Conservation (phyloP, 805 yeast species). For the Metschnikowia colocasiae region DNA sequence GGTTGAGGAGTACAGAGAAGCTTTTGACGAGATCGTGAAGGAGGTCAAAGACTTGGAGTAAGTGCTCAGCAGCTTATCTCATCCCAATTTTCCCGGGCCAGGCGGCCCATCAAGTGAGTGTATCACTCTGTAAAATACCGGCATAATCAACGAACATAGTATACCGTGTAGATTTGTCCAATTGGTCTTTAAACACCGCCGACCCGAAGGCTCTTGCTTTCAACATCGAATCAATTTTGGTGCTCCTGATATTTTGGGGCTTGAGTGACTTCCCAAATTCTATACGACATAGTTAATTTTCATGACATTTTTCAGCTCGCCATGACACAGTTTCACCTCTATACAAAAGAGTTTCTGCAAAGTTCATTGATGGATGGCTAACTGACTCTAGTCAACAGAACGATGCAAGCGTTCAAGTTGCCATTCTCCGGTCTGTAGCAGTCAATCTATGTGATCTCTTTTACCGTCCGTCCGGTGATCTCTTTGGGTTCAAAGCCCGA, state of each 20-base stretch:
- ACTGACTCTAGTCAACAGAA: no score
- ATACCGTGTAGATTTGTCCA: background rate
- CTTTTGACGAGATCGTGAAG: slow-evolving; percentile 89
- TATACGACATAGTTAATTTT: background rate
- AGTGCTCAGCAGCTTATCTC: slow-evolving; percentile 1
- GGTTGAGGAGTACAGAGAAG: slow-evolving; percentile 84
- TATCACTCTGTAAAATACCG: slow-evolving; percentile 12
- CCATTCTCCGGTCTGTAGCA: background rate
- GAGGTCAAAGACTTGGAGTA: slow-evolving; percentile 55
- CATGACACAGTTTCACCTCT: no score
- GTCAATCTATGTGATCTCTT: no score
- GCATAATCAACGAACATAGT: slow-evolving; percentile 10
- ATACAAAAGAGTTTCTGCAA: no score
- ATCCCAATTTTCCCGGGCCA: slow-evolving; percentile 1
- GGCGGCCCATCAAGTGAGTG: slow-evolving; percentile 5
- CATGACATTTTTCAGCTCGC: no score
- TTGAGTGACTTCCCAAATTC: background rate
- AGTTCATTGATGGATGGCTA: no score
- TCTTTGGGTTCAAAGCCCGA: no score
- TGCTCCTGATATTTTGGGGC: background rate
- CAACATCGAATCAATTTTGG: background rate
- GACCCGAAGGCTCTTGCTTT: no score
- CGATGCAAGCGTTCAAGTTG: no score
- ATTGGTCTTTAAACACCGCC: background rate
- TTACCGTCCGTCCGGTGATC: no score